Percentiles rank a stretch among this genome's conserved stretches.
Evolutionary conservation across 768 basidiomycete species (phyloP).

Genomic region (Lactarius trivialis): DNA sequence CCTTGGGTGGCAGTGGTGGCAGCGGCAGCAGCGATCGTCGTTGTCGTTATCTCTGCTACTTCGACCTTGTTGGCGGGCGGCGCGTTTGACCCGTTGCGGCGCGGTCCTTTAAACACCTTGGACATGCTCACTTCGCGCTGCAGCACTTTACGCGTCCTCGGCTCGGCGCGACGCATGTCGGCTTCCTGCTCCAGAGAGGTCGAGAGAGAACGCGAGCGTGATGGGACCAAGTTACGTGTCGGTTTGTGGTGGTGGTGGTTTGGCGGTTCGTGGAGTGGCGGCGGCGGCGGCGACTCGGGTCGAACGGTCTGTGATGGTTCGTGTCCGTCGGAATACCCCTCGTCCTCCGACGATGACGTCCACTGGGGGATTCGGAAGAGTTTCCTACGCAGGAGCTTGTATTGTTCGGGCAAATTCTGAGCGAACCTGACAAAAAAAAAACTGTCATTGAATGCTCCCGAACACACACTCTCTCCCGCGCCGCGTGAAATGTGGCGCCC

Average conservation of each 20-base stretch:
- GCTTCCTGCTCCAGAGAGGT: slow-evolving; percentile 64
- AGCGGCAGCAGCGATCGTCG: neutral
- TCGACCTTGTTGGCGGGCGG: slow-evolving; percentile 24
- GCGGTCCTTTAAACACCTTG: slow-evolving; percentile 52
- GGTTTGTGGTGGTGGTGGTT: neutral
- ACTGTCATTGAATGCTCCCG: neutral
- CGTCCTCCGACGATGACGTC: slow-evolving; percentile 6
- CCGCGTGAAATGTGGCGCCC: neutral
- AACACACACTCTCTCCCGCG: neutral
- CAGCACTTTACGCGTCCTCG: slow-evolving; percentile 43
- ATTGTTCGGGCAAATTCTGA: slow-evolving; percentile 9
- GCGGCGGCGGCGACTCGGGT: neutral
- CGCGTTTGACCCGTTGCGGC: slow-evolving; percentile 6
- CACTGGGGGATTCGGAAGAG: slow-evolving; percentile 22
- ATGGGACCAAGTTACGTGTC: neutral
- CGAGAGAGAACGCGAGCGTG: slow-evolving; percentile 41
- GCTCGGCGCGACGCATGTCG: slow-evolving; percentile 31
- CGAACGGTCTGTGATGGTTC: neutral
- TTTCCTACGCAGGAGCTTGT: slow-evolving; percentile 24
- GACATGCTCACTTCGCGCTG: slow-evolving; percentile 75
- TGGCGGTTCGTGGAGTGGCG: neutral
- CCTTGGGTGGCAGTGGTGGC: slow-evolving; percentile 8
- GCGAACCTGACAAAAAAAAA: neutral
- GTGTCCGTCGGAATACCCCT: slow-evolving; percentile 1
- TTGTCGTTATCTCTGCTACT: neutral